Base-by-base conservation (phyloP, 768 basidiomycete genomes). In the Atractiella rhizophila region DNA sequence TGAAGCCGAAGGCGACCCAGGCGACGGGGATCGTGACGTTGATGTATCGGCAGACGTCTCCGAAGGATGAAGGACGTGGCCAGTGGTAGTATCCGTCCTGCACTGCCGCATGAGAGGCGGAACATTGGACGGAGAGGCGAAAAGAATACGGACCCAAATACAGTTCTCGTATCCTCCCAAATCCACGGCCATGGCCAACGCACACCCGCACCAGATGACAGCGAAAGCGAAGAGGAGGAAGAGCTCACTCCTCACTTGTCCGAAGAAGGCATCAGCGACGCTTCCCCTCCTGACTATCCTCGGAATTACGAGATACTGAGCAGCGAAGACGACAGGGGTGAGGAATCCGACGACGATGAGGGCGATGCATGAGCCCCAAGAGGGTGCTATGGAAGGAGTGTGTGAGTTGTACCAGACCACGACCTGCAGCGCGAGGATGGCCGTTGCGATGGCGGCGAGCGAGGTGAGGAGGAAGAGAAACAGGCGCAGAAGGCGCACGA, bases 61-160 rank as follows among this genome's bases (percentile, higher is more conserved):
- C 37, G 31, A 48, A 48, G 20, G 43, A 41, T 13, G 37, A 39
- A 8, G 47, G 47, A 35, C 45, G 44, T 12, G 47, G 43, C 37
- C 45, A 48, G 40, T 48, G 47, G 28, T 39, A 48, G 40, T 48
- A 48, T 2, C 47, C 47, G 26, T 48, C 47, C 47, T 43, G 43
- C 15, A 19, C 3, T 16, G 16, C 28, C 3, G 18, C 13, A n/a
- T n/a, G n/a, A n/a, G n/a, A n/a, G n/a, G n/a, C n/a, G n/a, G n/a
- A n/a, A n/a, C n/a, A n/a, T n/a, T n/a, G n/a, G n/a, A n/a, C n/a
- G n/a, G n/a, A n/a, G n/a, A n/a, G n/a, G n/a, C n/a, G n/a, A n/a
- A n/a, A n/a, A n/a, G n/a, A n/a, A n/a, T n/a, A n/a, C n/a, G n/a
- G n/a, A n/a, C 43, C 46, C 47, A 48, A 20, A 48, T 36, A 25